Percentiles rank a stretch among this genome's conserved stretches.
These are phyloP conservation scores for Circinella minor DNA, from an alignment of 371 early-diverging fungal genomes.

Conservation along the genomic window DNA sequence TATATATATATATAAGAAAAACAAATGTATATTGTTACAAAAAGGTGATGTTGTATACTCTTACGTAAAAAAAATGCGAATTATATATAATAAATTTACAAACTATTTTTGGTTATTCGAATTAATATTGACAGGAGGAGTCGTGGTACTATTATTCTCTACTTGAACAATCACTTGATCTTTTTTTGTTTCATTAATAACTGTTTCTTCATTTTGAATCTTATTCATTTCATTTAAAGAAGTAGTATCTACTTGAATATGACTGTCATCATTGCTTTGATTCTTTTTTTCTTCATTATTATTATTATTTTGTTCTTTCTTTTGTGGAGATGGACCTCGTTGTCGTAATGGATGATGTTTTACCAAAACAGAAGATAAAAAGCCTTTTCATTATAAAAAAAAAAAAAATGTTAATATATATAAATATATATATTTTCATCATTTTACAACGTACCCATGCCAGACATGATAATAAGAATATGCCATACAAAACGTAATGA, in stretches of 20 bases:
- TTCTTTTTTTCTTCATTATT: background rate
- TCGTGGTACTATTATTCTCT: background rate
- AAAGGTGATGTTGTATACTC: no score
- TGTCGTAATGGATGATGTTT: slow-evolving; percentile 16
- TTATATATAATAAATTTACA: no score
- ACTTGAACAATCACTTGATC: slow-evolving; percentile 2
- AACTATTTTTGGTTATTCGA: no score
- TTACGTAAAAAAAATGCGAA: no score
- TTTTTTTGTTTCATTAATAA: background rate
- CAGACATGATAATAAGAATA: slow-evolving; percentile 41
- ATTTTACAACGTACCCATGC: slow-evolving; percentile 27
- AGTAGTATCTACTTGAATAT: background rate
- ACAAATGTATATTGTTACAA: no score
- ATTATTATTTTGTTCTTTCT: background rate
- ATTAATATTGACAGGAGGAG: no score
- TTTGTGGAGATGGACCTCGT: background rate
- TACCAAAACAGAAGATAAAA: slow-evolving; percentile 16
- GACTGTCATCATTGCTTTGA: background rate
- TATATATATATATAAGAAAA: no score
- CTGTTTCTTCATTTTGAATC: background rate
- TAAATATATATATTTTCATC: background rate
- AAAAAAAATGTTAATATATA: background rate
- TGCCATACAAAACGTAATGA: slow-evolving; percentile 41
- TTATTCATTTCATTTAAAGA: background rate
- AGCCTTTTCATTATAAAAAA: slow-evolving; percentile 7